A percentile compares a stretch with the other conserved stretches of the same genome.
Conservation (phyloP, 2,329 filamentous ascomycete species). For the Trichoderma arundinaceum region DNA sequence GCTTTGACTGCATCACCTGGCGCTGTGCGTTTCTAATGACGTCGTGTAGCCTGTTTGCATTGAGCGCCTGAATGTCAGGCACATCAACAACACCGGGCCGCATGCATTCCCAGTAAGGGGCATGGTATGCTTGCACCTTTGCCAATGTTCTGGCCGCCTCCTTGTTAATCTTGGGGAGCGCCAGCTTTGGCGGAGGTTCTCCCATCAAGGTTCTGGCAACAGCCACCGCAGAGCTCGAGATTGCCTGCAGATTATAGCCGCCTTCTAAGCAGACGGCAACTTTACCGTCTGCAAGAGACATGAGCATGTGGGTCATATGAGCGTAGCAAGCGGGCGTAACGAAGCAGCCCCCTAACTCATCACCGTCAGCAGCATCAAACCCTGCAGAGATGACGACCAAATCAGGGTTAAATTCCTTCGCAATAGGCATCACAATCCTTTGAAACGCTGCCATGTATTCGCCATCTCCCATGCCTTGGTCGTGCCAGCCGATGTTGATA, state of each 20-base stretch:
- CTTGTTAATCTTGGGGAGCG: conserved; percentile 61
- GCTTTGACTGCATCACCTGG: conserved; percentile 70
- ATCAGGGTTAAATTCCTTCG: conserved; percentile 90
- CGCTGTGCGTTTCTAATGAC: conserved; percentile 79
- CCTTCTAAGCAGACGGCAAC: conserved; percentile 93
- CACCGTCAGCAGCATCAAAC: conserved; percentile 93
- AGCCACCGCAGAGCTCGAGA: conserved; percentile 88
- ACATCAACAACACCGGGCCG: conserved; percentile 68
- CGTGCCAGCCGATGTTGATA: conserved; percentile 70
- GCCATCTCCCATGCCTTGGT: conserved; percentile 87
- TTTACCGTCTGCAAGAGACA: conserved; percentile 89
- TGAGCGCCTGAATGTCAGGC: conserved; percentile 56
- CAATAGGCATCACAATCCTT: conserved; percentile 94
- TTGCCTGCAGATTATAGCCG: conserved; percentile 91
- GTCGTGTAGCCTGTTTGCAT: conserved; percentile 73
- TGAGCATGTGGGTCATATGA: conserved; percentile 99
- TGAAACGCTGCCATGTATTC: conserved; percentile 98
- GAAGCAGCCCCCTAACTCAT: conserved; percentile 90
- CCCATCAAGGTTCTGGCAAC: conserved; percentile 95
- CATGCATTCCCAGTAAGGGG: conserved; percentile 87
- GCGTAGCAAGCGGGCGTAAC: conserved; percentile 91
- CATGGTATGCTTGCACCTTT: conserved; percentile 65
- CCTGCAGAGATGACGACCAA: conserved; percentile 94
- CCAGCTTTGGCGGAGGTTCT: conserved; percentile 75
- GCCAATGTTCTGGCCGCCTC: conserved; percentile 62